A percentile compares a stretch with the other conserved stretches of the same genome.
phyloP scores from a whole-genome alignment of 495 filamentous ascomycete species.

The Choiromyces venosus region DNA sequence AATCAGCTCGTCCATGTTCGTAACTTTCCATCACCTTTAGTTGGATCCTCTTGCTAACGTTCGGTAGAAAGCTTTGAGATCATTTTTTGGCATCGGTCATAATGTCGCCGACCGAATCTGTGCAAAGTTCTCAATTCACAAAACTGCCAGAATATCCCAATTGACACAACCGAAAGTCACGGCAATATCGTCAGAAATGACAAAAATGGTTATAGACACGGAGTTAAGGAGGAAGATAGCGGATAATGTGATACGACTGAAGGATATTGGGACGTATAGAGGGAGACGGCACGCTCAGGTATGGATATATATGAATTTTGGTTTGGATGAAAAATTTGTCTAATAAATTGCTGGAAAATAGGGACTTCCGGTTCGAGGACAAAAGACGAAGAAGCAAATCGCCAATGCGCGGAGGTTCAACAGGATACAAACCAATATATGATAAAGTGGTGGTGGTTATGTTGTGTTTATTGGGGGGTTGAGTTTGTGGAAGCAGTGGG shows the following conservation, averaged over 20 bases:
- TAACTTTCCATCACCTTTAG: constrained; percentile 17
- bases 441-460: not conserved
- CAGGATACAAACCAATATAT: constrained; percentile 52
- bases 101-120: constrained; percentile 66
- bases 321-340: not conserved
- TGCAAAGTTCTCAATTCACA: constrained; percentile 80
- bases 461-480: not conserved
- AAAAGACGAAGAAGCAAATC: constrained; percentile 75
- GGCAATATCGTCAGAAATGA: constrained; percentile 74
- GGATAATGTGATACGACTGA: constrained; percentile 79
- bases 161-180: constrained; percentile 66
- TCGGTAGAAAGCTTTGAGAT: constrained; percentile 69
- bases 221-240: constrained; percentile 68
- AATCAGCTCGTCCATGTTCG: constrained; percentile 69
- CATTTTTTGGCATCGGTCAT: constrained; percentile 84
- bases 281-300: constrained; percentile 73
- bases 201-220: constrained; percentile 82
- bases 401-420: constrained; percentile 74
- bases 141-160: constrained; percentile 65
- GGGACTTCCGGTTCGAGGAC: constrained; percentile 45
- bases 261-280: constrained; percentile 86
- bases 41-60: not conserved
- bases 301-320: constrained; percentile 3
- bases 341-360: constrained; percentile 9
- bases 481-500: not conserved